Conservation (phyloP, 148 eudicot genomes). For the Heliamphora exappendiculata region DNA sequence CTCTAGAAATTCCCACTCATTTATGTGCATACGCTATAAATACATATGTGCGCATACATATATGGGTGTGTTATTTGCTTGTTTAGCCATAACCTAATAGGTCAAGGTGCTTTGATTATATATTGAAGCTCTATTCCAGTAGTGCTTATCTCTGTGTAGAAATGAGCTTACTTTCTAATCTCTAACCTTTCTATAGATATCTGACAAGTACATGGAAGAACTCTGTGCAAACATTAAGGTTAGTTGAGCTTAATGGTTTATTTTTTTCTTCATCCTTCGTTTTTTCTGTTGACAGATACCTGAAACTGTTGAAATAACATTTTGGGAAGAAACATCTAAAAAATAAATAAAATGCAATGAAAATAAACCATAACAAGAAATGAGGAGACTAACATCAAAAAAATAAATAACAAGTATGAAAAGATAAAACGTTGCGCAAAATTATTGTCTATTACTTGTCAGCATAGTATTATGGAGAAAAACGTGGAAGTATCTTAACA, state of each 20-base stretch:
- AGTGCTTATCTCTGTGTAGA: not conserved
- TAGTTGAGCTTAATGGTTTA: slow-evolving; percentile 23
- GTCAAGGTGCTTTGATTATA: not conserved
- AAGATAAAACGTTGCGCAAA: not conserved
- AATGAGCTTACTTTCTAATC: not conserved
- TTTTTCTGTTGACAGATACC: not conserved
- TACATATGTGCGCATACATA: not conserved
- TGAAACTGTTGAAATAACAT: slow-evolving; percentile 5
- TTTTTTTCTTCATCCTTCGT: not conserved
- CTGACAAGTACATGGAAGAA: slow-evolving; percentile 66
- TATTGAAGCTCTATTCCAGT: not conserved
- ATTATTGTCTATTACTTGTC: not conserved
- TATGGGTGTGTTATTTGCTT: not conserved
- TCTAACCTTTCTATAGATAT: slow-evolving; percentile 31
- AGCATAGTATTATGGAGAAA: not conserved
- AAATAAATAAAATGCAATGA: not conserved
- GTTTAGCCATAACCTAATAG: slow-evolving; percentile 4
- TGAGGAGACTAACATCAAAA: not conserved
- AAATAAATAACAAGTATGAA: not conserved
- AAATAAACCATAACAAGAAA: not conserved
- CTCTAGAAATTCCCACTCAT: not conserved
- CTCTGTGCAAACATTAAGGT: slow-evolving; percentile 76
- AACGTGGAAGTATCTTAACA: not conserved
- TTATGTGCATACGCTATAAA: too few species aligned
- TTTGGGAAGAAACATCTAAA: not conserved